Evolutionary conservation across 345 rosid species (phyloP).

Genomic region (Toxicodendron radicans): DNA sequence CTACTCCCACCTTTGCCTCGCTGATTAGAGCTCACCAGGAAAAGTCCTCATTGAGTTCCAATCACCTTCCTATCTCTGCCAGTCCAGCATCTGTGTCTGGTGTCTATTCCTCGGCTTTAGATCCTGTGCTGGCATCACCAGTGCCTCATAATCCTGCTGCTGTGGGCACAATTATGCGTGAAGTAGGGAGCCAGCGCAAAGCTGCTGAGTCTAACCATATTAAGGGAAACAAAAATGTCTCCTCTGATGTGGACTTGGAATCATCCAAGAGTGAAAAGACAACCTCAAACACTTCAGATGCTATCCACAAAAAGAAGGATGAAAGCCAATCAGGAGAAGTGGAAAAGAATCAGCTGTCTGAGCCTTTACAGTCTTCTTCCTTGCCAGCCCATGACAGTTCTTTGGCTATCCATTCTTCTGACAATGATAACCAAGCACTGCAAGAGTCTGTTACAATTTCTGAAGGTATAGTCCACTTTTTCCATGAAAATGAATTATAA

Average conservation of each 20-base stretch:
- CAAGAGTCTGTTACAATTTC: constrained; percentile 26
- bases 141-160: constrained; percentile 26
- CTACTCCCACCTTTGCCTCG: constrained; percentile 23
- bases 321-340: constrained; percentile 27
- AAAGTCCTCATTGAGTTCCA: constrained; percentile 29
- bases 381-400: constrained; percentile 21
- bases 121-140: constrained; percentile 41
- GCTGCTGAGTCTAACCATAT: constrained; percentile 35
- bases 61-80: constrained; percentile 19
- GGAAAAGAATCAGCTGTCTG: constrained; percentile 35
- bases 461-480: constrained; percentile 39
- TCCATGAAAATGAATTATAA: background rate
- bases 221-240: constrained; percentile 26
- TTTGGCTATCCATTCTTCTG: constrained; percentile 31
- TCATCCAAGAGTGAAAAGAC: constrained; percentile 23
- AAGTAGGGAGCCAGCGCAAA: constrained; percentile 28
- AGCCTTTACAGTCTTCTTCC: constrained; percentile 33
- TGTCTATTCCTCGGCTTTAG: constrained; percentile 39
- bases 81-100: constrained; percentile 34
- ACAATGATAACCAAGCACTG: constrained; percentile 23
- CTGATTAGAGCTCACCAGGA: constrained; percentile 36
- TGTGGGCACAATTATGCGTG: constrained; percentile 28
- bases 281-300: constrained; percentile 7
- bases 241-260: constrained; percentile 12
- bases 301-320: constrained; percentile 16